Base-by-base conservation (phyloP, 305 asterid genomes). In the Caryopteris hybrid region DNA sequence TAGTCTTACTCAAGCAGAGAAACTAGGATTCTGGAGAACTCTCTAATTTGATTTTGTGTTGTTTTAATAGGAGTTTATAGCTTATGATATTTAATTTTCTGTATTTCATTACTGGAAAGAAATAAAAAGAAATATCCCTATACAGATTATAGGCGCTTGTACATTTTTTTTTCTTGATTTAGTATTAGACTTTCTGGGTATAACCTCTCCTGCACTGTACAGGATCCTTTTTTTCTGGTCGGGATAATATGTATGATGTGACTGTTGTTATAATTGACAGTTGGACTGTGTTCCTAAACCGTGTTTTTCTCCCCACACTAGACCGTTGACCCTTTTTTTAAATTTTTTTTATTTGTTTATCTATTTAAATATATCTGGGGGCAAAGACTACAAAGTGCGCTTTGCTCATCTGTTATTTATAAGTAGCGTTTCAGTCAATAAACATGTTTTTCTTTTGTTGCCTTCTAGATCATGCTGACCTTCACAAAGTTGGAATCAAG, bases 81-180 rank as follows among this genome's bases (percentile, higher is more conserved):
- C 69, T 22, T 20, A 57, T 17, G 42, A 38, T 39, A 31, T n/a
- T n/a, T n/a, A 43, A 31, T n/a, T 10, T 14, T 46, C 23, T 55
- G 18, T 36, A 16, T 46, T 70, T 25, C 4, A 25, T 4, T 25
- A 1, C 31, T 25, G 31, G 4, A 25, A 25, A 25, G 31, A 2
- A 25, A 25, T 25, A 25, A 25, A 25, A 25, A 25, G 4, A 25
- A 4, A 25, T 25, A 25, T 25, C 31, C 6, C 0, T 71, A 70
- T 71, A 59, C 22, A 74, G 46, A 9, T 65, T 12, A 4, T 63
- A 61, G 71, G 57, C 48, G 46, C 29, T 34, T 73, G 75, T 77
- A 36, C 56, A 72, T 17, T 36, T 67, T 61, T 76, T 59, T 21
- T 33, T 33, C 9, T 18, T 64, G 34, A 18, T 56, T 22, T 43